phyloP scores from a whole-genome alignment of 2,329 filamentous ascomycete genomes.

The Cryphonectria japonica region DNA sequence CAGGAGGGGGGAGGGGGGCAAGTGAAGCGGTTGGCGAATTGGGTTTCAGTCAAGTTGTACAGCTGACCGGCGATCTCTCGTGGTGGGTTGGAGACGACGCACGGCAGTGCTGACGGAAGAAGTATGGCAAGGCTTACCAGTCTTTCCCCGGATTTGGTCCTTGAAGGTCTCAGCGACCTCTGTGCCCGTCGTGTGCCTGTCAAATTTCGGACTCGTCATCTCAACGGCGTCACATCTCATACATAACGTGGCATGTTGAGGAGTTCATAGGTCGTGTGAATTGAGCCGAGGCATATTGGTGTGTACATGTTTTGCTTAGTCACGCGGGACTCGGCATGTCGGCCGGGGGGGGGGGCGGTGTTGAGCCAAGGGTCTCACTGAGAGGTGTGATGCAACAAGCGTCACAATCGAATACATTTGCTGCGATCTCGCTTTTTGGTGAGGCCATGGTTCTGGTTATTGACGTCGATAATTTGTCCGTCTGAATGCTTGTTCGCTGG shows the following conservation, averaged over 20 bases:
- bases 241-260: neutral
- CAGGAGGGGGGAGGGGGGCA: neutral
- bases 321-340: neutral
- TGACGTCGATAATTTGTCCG: neutral
- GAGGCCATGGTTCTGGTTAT: neutral
- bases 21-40: constrained; percentile 13
- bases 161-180: constrained; percentile 27
- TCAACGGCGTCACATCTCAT: constrained; percentile 5
- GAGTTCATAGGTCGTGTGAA: neutral
- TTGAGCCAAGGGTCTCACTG: neutral
- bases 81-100: neutral
- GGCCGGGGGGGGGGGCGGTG: neutral
- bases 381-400: neutral
- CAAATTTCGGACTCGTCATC: constrained; percentile 18
- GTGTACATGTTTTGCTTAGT: constrained; percentile 17
- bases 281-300: constrained; percentile 11
- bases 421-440: neutral
- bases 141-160: constrained; percentile 30
- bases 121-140: constrained; percentile 15
- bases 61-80: constrained; percentile 21
- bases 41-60: neutral
- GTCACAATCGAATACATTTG: neutral
- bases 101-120: constrained; percentile 7
- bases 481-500: neutral
- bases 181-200: constrained; percentile 27